A percentile compares a stretch with the other conserved stretches of the same genome.
Evolutionary conservation across 208 protist species (phyloP).

Genomic region (Angomonas desouzai): DNA sequence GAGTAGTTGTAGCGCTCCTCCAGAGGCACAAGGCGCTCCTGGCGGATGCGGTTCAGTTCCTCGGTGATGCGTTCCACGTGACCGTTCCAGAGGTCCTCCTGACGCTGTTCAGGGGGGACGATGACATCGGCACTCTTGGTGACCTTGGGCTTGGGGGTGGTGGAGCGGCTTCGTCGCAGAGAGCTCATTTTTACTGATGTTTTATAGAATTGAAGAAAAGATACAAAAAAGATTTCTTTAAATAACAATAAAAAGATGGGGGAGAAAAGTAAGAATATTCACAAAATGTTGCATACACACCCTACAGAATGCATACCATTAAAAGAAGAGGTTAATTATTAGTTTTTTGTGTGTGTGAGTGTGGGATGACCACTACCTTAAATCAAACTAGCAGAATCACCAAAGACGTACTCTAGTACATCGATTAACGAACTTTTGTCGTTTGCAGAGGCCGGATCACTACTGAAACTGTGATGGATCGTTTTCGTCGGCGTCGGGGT

Average conservation of each 20-base stretch:
- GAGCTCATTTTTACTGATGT: too few species aligned
- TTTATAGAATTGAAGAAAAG: too few species aligned
- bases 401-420: not conserved
- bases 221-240: too few species aligned
- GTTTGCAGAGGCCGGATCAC: not conserved
- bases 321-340: not conserved
- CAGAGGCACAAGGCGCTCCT: slow-evolving; percentile 53
- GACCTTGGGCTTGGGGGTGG: not conserved
- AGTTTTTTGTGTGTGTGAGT: not conserved
- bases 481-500: not conserved
- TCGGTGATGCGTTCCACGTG: slow-evolving; percentile 53
- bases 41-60: slow-evolving; percentile 52
- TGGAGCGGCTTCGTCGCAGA: slow-evolving; percentile 2
- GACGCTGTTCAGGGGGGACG: slow-evolving; percentile 2
- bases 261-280: not conserved
- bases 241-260: not conserved
- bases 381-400: not conserved
- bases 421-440: not conserved
- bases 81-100: slow-evolving; percentile 57
- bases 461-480: not conserved
- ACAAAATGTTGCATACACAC: not conserved
- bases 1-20: slow-evolving; percentile 70
- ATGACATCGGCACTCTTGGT: not conserved
- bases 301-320: not conserved
- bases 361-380: too few species aligned